Conservation (phyloP, 2,329 filamentous ascomycete species). For the Colletotrichum lini region DNA sequence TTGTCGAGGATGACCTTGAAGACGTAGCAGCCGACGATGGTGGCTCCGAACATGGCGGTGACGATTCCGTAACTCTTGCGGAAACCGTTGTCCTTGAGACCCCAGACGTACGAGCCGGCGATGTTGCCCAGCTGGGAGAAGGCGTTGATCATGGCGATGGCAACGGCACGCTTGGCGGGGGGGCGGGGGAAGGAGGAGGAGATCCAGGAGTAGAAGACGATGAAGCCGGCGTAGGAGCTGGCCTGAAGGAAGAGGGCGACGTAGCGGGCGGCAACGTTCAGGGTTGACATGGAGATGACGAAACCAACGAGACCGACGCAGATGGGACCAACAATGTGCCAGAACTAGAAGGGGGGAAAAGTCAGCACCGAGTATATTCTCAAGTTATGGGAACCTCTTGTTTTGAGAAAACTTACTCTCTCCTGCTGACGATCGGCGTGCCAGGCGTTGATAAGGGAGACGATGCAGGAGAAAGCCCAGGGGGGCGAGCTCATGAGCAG, state of each 20-base stretch:
- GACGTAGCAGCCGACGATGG: slow-evolving; percentile 65
- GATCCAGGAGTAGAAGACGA: slow-evolving; percentile 73
- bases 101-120: slow-evolving; percentile 75
- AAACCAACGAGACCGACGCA: slow-evolving; percentile 69
- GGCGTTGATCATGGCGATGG: slow-evolving; percentile 73
- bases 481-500: slow-evolving; percentile 71
- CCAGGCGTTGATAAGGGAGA: slow-evolving; percentile 70
- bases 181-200: slow-evolving; percentile 70
- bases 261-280: slow-evolving; percentile 70
- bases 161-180: slow-evolving; percentile 72
- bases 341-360: slow-evolving; percentile 58
- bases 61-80: slow-evolving; percentile 77
- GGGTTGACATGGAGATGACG: slow-evolving; percentile 71
- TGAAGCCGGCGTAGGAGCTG: slow-evolving; percentile 66
- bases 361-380: neutral
- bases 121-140: slow-evolving; percentile 71
- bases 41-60: slow-evolving; percentile 74
- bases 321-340: slow-evolving; percentile 70
- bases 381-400: too few relatives aligned
- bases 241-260: slow-evolving; percentile 73
- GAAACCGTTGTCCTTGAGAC: slow-evolving; percentile 71
- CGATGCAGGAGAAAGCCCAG: slow-evolving; percentile 71
- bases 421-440: slow-evolving; percentile 69
- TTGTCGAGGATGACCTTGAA: slow-evolving; percentile 63
- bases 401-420: slow-evolving; percentile 55